phyloP scores from a whole-genome alignment of 2,329 filamentous ascomycete genomes.

The Coniella lustricola region DNA sequence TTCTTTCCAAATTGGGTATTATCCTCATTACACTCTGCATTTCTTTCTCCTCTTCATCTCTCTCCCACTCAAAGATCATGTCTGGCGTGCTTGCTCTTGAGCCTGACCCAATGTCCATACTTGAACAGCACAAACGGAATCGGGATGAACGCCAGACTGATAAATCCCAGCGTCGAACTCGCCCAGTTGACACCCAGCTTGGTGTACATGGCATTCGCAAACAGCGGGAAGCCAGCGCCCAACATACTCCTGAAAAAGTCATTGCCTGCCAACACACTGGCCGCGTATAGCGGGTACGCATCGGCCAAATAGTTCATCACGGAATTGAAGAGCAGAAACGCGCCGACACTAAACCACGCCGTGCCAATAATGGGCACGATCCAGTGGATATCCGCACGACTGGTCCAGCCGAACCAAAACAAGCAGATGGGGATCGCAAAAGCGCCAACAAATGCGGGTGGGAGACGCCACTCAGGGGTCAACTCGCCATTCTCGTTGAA shows the following conservation, averaged over 20 bases:
- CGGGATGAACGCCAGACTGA: conserved; percentile 20
- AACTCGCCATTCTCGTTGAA: conserved; percentile 49
- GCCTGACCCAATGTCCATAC: conserved; percentile 18
- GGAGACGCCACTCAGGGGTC: conserved; percentile 61
- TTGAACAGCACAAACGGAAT: conserved; percentile 20
- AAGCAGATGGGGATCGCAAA: conserved; percentile 48
- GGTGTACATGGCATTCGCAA: conserved; percentile 19
- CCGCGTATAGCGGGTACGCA: conserved; percentile 11
- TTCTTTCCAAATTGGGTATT: too few relatives aligned
- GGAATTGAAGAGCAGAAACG: conserved; percentile 13
- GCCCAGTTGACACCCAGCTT: conserved; percentile 20
- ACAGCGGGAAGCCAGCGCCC: conserved; percentile 16
- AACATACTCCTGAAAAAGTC: conserved; percentile 7
- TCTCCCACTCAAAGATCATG: conserved; percentile 16
- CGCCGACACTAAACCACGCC: conserved; percentile 12
- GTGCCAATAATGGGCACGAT: conserved; percentile 14
- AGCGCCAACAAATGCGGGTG: conserved; percentile 50
- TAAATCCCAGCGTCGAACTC: conserved; percentile 19
- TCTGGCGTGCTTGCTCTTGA: conserved; percentile 20
- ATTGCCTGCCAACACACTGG: conserved; percentile 11
- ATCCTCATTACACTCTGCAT: neutral
- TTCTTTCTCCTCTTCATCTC: neutral
- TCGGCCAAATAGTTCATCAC: conserved; percentile 15
- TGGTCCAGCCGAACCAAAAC: conserved; percentile 52
- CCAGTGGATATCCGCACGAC: conserved; percentile 12